Conservation (phyloP, 1,139 yeast genomes). For the Casaregolazyma lundiana region DNA sequence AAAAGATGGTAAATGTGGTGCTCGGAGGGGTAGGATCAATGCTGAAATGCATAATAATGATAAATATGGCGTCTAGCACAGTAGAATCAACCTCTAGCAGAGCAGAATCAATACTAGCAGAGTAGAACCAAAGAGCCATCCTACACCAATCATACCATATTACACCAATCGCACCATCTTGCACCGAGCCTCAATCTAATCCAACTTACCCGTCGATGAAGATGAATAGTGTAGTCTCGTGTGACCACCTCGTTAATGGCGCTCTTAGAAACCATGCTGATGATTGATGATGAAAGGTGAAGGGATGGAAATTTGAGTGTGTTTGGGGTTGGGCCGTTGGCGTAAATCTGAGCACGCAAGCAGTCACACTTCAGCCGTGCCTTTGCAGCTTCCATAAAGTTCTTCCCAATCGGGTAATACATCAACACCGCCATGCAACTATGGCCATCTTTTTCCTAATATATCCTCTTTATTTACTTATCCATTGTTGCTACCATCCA, state of each 20-base stretch:
- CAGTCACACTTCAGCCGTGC: constrained; percentile 8
- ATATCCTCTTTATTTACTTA: not conserved
- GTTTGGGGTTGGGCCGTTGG: not conserved
- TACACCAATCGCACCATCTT: too few relatives aligned
- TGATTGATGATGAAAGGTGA: constrained; percentile 4
- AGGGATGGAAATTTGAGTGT: constrained; percentile 7
- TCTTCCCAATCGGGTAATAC: not conserved
- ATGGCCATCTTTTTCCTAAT: not conserved
- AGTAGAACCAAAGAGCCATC: too few relatives aligned
- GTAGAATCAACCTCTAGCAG: too few relatives aligned
- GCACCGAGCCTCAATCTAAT: not conserved
- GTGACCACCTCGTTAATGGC: constrained; percentile 99
- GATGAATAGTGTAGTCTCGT: constrained; percentile 99
- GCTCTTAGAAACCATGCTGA: constrained; percentile 48
- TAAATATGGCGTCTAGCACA: too few relatives aligned
- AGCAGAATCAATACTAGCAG: too few relatives aligned
- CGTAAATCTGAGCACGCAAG: not conserved
- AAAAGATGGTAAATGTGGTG: too few relatives aligned
- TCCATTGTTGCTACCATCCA: not conserved
- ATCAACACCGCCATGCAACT: not conserved
- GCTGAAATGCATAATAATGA: too few relatives aligned
- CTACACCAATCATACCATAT: too few relatives aligned
- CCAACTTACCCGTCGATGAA: constrained; percentile 94
- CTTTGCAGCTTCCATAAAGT: not conserved
- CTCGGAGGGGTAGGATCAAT: too few relatives aligned